Evolutionary conservation across 73 alveolate species (phyloP), one percentile per base, ranked within the genome.

Genomic region (Tetrahymena elliotti): DNA sequence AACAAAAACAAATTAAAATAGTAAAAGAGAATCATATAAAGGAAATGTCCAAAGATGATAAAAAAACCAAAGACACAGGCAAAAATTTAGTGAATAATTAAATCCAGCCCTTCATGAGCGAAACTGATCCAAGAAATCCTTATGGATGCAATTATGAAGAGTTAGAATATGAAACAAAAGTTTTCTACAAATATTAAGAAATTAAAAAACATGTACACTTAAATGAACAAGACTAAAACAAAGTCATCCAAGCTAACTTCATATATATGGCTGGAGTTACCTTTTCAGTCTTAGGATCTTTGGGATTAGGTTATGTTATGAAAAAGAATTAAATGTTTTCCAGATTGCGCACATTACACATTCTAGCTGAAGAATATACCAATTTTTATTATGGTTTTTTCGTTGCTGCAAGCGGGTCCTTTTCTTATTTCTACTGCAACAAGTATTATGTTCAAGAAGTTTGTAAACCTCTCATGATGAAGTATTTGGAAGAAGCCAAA

Each of bases 81-180:
- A 68, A 68, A 31, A 68, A 68, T 10, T 68, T 68, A 31, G 36
- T 68, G 24, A 68, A 68, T 24, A 68, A 68, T 31, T 68, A 68
- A 31, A 68, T 68, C 6, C 88, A 68, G 52, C 93, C 93, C 41
- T 94, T 84, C 84, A 94, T 94, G 96, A 94, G 95, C 39, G 96
- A 94, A 27, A 94, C 92, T 92, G 84, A 94, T 88, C 95, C 96
- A 9, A 88, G 93, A 18, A 94, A 94, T 35, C 96, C 96, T 88
- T 94, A 94, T 88, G 96, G 96, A 8, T 52, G 39, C 93, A 94
- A 94, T 92, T 94, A 68, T 52, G 52, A 84, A 18, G 95, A 94
- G 31, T 94, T 84, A 20, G 92, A 84, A 34, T 94, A 94, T 94
- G 96, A 94, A 92, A 47, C 96, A 18, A 94, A 94, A 53, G 35